phyloP scores from a whole-genome alignment of 208 protist genomes.

The Crithidia mellificae region DNA sequence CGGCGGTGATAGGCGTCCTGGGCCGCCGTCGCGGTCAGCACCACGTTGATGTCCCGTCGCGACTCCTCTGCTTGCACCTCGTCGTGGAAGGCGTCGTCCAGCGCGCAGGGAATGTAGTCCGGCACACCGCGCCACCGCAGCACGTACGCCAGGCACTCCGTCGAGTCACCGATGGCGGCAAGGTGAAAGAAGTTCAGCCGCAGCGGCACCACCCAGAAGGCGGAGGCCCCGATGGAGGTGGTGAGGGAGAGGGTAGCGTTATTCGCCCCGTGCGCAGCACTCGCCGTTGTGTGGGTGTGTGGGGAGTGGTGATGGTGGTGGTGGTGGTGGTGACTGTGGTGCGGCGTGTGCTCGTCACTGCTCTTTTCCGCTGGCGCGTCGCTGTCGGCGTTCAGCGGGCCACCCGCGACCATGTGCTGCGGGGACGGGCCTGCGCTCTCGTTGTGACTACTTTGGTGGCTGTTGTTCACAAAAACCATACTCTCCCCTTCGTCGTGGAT shows the following conservation, averaged over 20 bases:
- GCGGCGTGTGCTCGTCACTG: not conserved
- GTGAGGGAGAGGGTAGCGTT: constrained; percentile 18
- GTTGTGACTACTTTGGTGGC: not conserved
- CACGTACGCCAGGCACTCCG: constrained; percentile 44
- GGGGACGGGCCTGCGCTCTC: not conserved
- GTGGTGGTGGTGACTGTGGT: constrained; percentile 11
- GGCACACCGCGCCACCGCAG: constrained; percentile 38
- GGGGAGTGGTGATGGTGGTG: not conserved
- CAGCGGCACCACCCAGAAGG: constrained; percentile 22
- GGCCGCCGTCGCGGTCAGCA: constrained; percentile 14
- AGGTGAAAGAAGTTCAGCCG: constrained; percentile 44
- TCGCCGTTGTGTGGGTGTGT: not conserved
- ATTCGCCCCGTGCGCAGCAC: too few relatives aligned
- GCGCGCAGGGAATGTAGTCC: constrained; percentile 36
- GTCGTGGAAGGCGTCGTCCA: constrained; percentile 21
- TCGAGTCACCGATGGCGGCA: constrained; percentile 45
- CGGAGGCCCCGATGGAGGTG: constrained; percentile 9
- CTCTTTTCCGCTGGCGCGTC: not conserved
- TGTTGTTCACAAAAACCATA: constrained; percentile 2
- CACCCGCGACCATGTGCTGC: constrained; percentile 2
- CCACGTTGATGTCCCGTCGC: constrained; percentile 2
- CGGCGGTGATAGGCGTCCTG: constrained; percentile 18
- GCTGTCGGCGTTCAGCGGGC: not conserved
- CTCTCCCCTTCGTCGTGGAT: constrained; percentile 6
- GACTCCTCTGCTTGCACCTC: constrained; percentile 13